phyloP scores from a whole-genome alignment of 768 basidiomycete species.

The Tricholoma bakamatsutake region DNA sequence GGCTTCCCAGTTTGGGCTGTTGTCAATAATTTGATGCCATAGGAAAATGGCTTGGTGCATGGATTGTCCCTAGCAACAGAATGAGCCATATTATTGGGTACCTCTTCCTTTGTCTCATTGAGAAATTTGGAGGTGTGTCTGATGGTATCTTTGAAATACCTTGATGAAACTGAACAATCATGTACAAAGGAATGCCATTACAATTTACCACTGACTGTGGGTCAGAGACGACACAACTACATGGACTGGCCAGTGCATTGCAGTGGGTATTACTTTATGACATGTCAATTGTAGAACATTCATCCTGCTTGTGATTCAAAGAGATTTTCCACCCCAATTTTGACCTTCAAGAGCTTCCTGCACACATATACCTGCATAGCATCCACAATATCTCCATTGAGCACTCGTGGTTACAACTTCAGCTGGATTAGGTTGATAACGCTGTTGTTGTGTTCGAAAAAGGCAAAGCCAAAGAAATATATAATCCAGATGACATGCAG shows the following conservation, averaged over 20 bases:
- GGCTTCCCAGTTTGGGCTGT: too few species aligned
- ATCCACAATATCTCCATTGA: constrained; percentile 32
- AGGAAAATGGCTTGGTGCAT: too few species aligned
- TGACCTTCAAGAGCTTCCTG: constrained; percentile 17
- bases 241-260: constrained; percentile 23
- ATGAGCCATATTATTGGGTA: constrained; percentile 2
- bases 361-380: constrained; percentile 25
- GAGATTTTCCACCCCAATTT: constrained; percentile 21
- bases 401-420: constrained; percentile 27
- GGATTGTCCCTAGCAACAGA: constrained; percentile 8
- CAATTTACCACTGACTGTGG: constrained; percentile 31
- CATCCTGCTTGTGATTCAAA: constrained; percentile 11
- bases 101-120: constrained; percentile 24
- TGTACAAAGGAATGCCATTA: constrained; percentile 25
- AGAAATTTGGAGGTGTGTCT: constrained; percentile 20
- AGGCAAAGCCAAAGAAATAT: too few species aligned
- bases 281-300: neutral
- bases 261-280: constrained; percentile 16
- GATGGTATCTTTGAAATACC: too few species aligned
- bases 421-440: constrained; percentile 27
- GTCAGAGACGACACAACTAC: constrained; percentile 28
- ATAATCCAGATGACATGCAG: too few species aligned
- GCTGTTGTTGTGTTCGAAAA: too few species aligned
- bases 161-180: too few species aligned
- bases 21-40: too few species aligned